Conservation (phyloP, 805 yeast species). For the Wickerhamiella azyma region DNA sequence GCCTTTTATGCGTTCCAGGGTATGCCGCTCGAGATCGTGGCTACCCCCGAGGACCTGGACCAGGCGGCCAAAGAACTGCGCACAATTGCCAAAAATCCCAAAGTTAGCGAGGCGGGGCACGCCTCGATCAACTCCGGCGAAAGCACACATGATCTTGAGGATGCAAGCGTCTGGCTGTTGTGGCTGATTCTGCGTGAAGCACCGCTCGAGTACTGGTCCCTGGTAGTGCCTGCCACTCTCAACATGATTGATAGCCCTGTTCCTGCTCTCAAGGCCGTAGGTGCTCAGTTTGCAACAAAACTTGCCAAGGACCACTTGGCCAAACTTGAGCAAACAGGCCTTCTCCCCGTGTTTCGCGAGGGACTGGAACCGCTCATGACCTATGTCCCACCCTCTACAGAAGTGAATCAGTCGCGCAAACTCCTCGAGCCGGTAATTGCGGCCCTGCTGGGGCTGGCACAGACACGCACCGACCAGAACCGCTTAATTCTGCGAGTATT, state of each 20-base stretch:
- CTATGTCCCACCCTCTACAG: conserved; percentile 24
- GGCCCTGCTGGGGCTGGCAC: conserved; percentile 33
- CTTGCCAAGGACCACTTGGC: conserved; percentile 10
- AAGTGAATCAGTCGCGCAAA: conserved; percentile 12
- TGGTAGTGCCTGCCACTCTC: conserved; percentile 23
- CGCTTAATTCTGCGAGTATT: conserved; percentile 21
- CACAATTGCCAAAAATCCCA: not conserved
- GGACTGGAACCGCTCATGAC: conserved; percentile 20
- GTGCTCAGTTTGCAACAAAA: conserved; percentile 13
- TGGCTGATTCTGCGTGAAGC: conserved; percentile 5
- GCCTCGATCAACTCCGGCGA: not conserved
- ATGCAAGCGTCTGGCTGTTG: conserved; percentile 13
- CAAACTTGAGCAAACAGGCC: conserved; percentile 17
- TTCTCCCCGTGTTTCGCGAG: conserved; percentile 21
- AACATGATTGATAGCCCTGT: conserved; percentile 22
- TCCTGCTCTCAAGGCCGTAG: conserved; percentile 17
- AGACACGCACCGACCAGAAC: conserved; percentile 9
- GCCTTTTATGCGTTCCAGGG: conserved; percentile 4
- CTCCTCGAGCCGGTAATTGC: conserved; percentile 27
- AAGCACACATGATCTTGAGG: not conserved
- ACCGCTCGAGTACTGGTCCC: conserved; percentile 20
- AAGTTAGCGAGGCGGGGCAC: not conserved
- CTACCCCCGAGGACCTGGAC: not conserved
- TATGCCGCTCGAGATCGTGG: not conserved
- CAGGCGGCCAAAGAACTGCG: not conserved